phyloP scores from a whole-genome alignment of 108 stramenopile species.

The Cylindrotheca closterium region DNA sequence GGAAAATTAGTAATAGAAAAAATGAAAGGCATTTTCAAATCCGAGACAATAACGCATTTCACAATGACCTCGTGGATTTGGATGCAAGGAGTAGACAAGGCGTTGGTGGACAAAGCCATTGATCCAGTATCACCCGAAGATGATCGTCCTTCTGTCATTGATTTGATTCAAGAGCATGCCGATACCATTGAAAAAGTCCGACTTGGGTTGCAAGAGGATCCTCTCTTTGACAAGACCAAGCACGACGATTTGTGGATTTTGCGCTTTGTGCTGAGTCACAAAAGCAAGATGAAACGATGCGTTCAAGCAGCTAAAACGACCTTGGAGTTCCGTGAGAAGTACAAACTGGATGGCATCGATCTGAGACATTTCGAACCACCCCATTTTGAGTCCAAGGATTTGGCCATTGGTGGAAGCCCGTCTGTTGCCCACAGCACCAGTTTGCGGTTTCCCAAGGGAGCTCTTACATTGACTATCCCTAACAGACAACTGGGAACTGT shows the following conservation, averaged over 20 bases:
- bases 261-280: constrained; percentile 26
- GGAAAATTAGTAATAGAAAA: too few species aligned
- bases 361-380: constrained; percentile 14
- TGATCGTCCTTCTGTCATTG: constrained; percentile 19
- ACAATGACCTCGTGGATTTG: constrained; percentile 25
- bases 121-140: background rate
- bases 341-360: constrained; percentile 19
- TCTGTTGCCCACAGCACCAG: background rate
- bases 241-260: constrained; percentile 40
- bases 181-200: constrained; percentile 18
- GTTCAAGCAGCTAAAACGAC: constrained; percentile 19
- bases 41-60: too few species aligned
- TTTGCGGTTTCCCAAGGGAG: background rate
- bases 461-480: background rate
- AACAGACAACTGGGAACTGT: constrained; percentile 17
- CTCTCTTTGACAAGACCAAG: constrained; percentile 11
- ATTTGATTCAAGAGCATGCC: constrained; percentile 16
- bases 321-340: constrained; percentile 16
- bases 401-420: background rate
- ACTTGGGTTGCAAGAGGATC: constrained; percentile 4
- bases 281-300: constrained; percentile 24
- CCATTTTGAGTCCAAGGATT: background rate
- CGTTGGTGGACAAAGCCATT: constrained; percentile 9
- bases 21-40: too few species aligned
- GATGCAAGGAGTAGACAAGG: constrained; percentile 18